Percentiles rank a stretch among this genome's conserved stretches.
These are phyloP conservation scores for Symbiodinium natans DNA, from an alignment of 73 alveolate genomes.

Conservation along the genomic window DNA sequence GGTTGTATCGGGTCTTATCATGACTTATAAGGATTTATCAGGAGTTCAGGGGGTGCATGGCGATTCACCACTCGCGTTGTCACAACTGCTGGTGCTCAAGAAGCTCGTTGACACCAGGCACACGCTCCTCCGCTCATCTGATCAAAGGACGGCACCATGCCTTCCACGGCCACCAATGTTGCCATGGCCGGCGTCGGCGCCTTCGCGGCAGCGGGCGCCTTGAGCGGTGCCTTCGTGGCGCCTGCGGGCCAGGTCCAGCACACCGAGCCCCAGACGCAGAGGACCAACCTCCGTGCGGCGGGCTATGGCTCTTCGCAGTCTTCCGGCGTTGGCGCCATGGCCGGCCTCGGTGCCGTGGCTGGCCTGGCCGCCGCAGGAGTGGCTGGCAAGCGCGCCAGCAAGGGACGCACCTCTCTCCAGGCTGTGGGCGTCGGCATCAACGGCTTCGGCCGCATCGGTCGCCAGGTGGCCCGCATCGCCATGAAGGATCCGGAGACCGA, in stretches of 20 bases:
- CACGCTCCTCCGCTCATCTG: too few species aligned
- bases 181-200: slow-evolving; percentile 1
- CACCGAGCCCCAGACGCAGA: not conserved
- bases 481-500: too few species aligned
- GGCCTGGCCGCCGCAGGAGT: not conserved
- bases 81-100: too few species aligned
- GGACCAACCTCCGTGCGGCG: not conserved
- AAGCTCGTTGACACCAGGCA: not conserved
- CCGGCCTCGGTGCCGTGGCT: not conserved
- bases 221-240: not conserved
- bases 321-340: too few species aligned
- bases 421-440: slow-evolving; percentile 28
- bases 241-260: not conserved
- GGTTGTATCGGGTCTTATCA: too few species aligned
- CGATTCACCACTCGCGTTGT: not conserved
- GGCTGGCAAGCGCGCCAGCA: not conserved
- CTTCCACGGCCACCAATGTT: not conserved
- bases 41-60: not conserved
- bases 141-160: too few species aligned
- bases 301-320: too few species aligned
- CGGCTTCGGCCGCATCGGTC: slow-evolving; percentile 27
- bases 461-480: slow-evolving; percentile 99
- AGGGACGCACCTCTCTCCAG: not conserved
- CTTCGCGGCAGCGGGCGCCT: not conserved
- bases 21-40: too few species aligned